These are phyloP conservation scores for Calonectria leucothoes DNA, from an alignment of 2,329 filamentous ascomycete genomes.

Conservation along the genomic window DNA sequence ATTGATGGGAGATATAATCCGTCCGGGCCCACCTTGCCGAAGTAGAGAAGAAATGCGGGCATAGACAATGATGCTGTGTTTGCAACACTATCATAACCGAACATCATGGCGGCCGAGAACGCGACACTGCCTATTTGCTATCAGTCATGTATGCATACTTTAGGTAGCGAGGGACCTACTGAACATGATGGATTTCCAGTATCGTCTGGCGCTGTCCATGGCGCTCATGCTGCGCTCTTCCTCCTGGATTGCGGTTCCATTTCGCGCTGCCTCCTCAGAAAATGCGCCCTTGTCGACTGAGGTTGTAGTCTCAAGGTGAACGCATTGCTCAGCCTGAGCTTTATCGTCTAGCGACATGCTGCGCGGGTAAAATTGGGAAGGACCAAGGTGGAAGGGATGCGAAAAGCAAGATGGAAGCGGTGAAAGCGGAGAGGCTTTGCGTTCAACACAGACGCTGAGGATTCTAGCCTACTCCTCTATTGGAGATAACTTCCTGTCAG, in stretches of 20 bases:
- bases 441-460: background rate
- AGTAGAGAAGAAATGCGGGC: slow-evolving; percentile 20
- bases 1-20: slow-evolving; percentile 16
- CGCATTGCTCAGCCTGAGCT: slow-evolving; percentile 1
- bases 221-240: slow-evolving; percentile 2
- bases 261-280: slow-evolving; percentile 10
- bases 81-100: slow-evolving; percentile 18
- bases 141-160: background rate
- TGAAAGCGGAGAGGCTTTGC: background rate
- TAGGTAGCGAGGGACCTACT: background rate
- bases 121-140: slow-evolving; percentile 10
- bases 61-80: slow-evolving; percentile 16
- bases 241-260: slow-evolving; percentile 15
- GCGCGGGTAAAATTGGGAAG: background rate
- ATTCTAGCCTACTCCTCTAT: background rate
- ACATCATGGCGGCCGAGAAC: slow-evolving; percentile 21
- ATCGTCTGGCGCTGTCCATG: background rate
- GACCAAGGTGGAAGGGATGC: background rate
- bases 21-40: background rate
- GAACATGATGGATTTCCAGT: slow-evolving; percentile 14
- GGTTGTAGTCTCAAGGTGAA: slow-evolving; percentile 10
- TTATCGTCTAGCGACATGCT: slow-evolving; percentile 3
- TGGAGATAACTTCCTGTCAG: background rate
- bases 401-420: background rate
- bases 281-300: slow-evolving; percentile 14